These are phyloP conservation scores for Simmondsia chinensis DNA, from an alignment of 148 eudicot genomes.

Conservation along the genomic window DNA sequence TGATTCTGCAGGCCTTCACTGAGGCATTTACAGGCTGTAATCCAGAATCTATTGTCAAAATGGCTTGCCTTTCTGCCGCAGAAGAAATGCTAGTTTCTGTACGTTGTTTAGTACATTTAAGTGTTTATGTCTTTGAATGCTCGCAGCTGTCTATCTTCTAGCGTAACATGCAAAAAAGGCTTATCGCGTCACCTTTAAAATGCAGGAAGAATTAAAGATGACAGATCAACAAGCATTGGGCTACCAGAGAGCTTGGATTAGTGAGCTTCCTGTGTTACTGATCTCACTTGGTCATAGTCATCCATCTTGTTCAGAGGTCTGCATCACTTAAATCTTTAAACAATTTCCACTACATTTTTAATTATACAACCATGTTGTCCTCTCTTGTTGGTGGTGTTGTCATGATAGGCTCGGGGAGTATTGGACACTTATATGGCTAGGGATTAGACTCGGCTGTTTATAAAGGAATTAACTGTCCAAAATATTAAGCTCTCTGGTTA, in stretches of 20 bases:
- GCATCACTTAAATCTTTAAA: background rate
- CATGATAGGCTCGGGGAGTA: too few species aligned
- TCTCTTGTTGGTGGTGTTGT: too few species aligned
- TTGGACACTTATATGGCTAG: too few species aligned
- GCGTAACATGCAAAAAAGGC: too few species aligned
- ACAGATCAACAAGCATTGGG: conserved; percentile 36
- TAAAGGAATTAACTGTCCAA: too few species aligned
- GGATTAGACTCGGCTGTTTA: too few species aligned
- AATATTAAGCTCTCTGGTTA: too few species aligned
- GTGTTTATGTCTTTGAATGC: background rate
- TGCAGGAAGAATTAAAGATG: too few species aligned
- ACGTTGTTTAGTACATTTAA: conserved; percentile 18
- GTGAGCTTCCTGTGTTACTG: conserved; percentile 56
- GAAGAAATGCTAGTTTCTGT: conserved; percentile 83
- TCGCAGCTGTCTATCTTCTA: too few species aligned
- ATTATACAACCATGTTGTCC: too few species aligned
- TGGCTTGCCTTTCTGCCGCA: conserved; percentile 68
- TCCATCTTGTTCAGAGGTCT: conserved; percentile 53
- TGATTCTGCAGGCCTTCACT: conserved; percentile 66
- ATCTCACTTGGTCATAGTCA: conserved; percentile 44
- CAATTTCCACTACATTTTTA: background rate
- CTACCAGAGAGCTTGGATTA: conserved; percentile 57
- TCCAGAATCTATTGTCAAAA: conserved; percentile 55
- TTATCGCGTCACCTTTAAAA: too few species aligned
- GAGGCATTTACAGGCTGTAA: conserved; percentile 43